Conservation (phyloP, 2,329 filamentous ascomycete species). For the Rhinocladiella similis region DNA sequence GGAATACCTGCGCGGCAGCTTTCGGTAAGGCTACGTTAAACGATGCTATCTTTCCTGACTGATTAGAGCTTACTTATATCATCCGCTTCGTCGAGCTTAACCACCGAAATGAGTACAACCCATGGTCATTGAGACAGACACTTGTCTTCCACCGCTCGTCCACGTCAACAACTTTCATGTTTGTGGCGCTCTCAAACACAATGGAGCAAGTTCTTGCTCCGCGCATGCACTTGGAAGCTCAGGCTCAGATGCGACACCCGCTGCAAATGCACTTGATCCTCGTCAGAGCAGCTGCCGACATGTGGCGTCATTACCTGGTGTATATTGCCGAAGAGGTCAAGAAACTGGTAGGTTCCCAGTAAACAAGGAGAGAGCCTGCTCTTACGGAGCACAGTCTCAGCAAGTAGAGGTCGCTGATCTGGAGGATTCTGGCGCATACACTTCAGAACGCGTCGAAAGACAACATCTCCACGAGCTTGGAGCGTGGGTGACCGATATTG, state of each 20-base stretch:
- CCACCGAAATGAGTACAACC: slow-evolving; percentile 2
- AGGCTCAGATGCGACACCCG: no score
- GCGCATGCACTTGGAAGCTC: background rate
- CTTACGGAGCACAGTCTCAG: no score
- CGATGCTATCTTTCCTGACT: background rate
- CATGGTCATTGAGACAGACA: slow-evolving; percentile 28
- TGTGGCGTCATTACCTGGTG: background rate
- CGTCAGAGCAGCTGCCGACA: background rate
- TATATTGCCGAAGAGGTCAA: background rate
- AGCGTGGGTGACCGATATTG: background rate
- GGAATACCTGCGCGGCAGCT: background rate
- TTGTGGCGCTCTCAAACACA: slow-evolving; percentile 16
- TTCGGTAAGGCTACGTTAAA: background rate
- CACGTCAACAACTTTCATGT: slow-evolving; percentile 18
- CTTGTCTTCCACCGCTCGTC: slow-evolving; percentile 24
- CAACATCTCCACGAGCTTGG: background rate
- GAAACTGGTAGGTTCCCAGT: background rate
- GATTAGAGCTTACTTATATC: slow-evolving; percentile 8
- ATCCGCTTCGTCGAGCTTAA: slow-evolving; percentile 25
- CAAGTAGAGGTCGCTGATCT: no score
- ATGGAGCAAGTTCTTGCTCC: slow-evolving; percentile 2
- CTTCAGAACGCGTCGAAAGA: background rate
- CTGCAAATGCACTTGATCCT: slow-evolving; percentile 2
- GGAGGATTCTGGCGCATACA: no score
- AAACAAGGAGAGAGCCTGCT: no score